Percentiles rank a stretch among this genome's conserved stretches.
Conservation (phyloP, 2,329 filamentous ascomycete species). For the Colletotrichum endophyticum region DNA sequence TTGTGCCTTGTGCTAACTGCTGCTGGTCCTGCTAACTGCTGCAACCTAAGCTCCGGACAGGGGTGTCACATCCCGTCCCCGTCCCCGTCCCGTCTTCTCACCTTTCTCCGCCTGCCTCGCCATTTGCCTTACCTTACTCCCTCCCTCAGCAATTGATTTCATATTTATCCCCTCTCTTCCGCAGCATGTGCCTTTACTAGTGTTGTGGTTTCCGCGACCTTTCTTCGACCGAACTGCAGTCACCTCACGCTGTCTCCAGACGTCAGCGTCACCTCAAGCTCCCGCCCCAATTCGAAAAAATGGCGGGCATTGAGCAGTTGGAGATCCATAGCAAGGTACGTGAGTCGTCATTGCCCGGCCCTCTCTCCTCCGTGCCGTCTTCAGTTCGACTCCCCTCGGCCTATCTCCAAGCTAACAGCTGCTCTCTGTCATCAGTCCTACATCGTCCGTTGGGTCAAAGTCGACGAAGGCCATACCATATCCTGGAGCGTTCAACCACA, state of each 20-base stretch:
- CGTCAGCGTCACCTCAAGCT: background rate
- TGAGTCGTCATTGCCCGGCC: conserved; percentile 7
- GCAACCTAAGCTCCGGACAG: background rate
- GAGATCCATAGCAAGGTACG: conserved; percentile 96
- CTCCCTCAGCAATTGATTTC: background rate
- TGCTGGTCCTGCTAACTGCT: background rate
- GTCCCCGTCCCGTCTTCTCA: conserved; percentile 6
- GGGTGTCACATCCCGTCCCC: conserved; percentile 20
- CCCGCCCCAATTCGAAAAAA: conserved; percentile 40
- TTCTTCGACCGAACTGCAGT: background rate
- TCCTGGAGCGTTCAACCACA: conserved; percentile 98
- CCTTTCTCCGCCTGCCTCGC: background rate
- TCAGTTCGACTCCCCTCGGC: background rate
- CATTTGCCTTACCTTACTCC: background rate
- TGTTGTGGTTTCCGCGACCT: background rate
- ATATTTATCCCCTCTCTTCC: background rate
- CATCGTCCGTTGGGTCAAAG: conserved; percentile 95
- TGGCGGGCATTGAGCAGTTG: conserved; percentile 96
- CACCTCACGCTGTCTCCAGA: background rate
- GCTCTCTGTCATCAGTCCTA: conserved; percentile 73
- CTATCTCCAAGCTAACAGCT: conserved; percentile 8
- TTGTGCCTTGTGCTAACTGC: background rate
- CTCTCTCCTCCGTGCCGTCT: background rate
- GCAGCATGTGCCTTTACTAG: conserved; percentile 10
- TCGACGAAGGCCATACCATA: conserved; percentile 87